phyloP scores from a whole-genome alignment of 2,329 filamentous ascomycete species.

The Alternaria sp. region DNA sequence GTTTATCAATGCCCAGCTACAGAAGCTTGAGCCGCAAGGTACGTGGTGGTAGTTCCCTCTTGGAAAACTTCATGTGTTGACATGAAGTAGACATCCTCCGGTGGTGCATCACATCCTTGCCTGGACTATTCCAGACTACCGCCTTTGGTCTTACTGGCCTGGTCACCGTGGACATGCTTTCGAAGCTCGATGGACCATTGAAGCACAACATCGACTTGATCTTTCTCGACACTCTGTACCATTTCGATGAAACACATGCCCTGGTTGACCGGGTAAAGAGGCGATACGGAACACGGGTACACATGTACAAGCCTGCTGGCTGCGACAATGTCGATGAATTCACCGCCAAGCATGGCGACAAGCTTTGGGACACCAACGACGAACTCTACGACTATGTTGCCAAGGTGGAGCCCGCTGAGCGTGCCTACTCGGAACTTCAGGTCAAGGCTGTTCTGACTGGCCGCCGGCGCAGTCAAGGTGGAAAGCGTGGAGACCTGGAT shows the following conservation, averaged over 20 bases:
- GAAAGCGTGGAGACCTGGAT: constrained; percentile 86
- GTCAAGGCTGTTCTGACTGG: constrained; percentile 93
- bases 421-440: constrained; percentile 85
- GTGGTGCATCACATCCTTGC: constrained; percentile 91
- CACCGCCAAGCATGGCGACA: constrained; percentile 79
- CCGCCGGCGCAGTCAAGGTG: constrained; percentile 89
- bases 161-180: constrained; percentile 71
- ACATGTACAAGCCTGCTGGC: constrained; percentile 88
- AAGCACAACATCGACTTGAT: constrained; percentile 62
- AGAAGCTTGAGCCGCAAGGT: constrained; percentile 83
- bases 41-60: constrained; percentile 33
- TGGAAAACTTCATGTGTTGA: constrained; percentile 34
- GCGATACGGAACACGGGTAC: constrained; percentile 80
- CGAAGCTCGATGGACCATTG: constrained; percentile 72
- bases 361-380: constrained; percentile 83
- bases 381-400: constrained; percentile 96
- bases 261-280: constrained; percentile 72
- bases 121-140: constrained; percentile 73
- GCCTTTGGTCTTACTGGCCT: constrained; percentile 62
- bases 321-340: constrained; percentile 78
- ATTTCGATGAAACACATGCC: constrained; percentile 61
- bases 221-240: constrained; percentile 64
- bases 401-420: constrained; percentile 95
- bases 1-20: constrained; percentile 88
- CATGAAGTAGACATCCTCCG: constrained; percentile 74